Evolutionary conservation across 805 yeast species (phyloP).

Genomic region (Suhomyces sp.): DNA sequence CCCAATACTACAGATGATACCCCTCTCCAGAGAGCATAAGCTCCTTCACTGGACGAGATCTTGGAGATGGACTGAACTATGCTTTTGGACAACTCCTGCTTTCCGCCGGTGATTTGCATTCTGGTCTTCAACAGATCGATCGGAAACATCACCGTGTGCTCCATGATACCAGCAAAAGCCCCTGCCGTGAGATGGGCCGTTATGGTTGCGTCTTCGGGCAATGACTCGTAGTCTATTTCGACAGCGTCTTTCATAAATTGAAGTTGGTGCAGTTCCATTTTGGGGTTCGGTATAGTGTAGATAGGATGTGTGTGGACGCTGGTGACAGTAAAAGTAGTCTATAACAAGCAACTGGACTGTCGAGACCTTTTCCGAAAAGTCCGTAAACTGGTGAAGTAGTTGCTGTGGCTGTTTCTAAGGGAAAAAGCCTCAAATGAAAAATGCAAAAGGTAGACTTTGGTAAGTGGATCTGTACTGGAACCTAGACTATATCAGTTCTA

Average conservation of each 20-base stretch:
- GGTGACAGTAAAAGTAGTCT: background rate
- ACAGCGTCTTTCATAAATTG: slow-evolving; percentile 29
- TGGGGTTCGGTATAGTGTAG: background rate
- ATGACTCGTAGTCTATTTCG: slow-evolving; percentile 85
- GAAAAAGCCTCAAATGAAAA: background rate
- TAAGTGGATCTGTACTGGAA: background rate
- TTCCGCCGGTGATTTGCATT: slow-evolving; percentile 62
- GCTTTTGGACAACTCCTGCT: slow-evolving; percentile 29
- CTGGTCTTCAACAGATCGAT: slow-evolving; percentile 95
- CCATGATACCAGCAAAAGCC: slow-evolving; percentile 99
- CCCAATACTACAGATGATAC: slow-evolving; percentile 88
- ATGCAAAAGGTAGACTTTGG: background rate
- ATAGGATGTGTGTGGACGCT: background rate
- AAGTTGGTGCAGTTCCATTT: slow-evolving; percentile 23
- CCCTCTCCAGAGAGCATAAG: slow-evolving; percentile 88
- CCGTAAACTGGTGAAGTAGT: background rate
- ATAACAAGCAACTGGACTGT: background rate
- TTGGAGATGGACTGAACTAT: slow-evolving; percentile 66
- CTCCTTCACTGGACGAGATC: slow-evolving; percentile 86
- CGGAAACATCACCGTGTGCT: slow-evolving; percentile 95
- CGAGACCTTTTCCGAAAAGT: background rate
- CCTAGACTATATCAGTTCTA: background rate
- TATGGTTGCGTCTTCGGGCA: slow-evolving; percentile 83
- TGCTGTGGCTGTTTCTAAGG: background rate
- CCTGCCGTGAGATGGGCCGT: slow-evolving; percentile 86